Evolutionary conservation across 1,139 yeast genomes (phyloP).

Genomic region (Lodderomyces theae): DNA sequence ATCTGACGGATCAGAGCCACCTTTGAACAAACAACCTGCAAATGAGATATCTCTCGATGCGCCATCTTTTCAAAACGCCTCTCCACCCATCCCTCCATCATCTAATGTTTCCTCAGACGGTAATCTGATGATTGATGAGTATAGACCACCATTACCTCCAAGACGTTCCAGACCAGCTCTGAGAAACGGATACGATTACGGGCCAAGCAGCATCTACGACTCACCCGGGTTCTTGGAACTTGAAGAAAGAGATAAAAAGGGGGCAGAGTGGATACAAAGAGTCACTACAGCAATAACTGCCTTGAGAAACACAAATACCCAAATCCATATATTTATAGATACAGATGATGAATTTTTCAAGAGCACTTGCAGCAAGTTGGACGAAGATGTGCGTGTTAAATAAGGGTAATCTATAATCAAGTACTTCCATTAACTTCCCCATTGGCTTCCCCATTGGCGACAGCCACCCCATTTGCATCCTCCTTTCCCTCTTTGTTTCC

Average conservation of each 20-base stretch:
- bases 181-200: slow-evolving; percentile 7
- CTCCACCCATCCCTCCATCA: slow-evolving; percentile 17
- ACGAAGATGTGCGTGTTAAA: slow-evolving; percentile 7
- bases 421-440: background rate
- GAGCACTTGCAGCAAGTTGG: slow-evolving; percentile 13
- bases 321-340: slow-evolving; percentile 38
- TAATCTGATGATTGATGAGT: slow-evolving; percentile 11
- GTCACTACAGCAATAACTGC: slow-evolving; percentile 34
- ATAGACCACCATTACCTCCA: slow-evolving; percentile 15
- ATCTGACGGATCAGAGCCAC: no score
- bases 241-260: slow-evolving; percentile 44
- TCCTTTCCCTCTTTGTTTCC: slow-evolving; percentile 6
- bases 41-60: no score
- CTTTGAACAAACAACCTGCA: no score
- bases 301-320: slow-evolving; percentile 39
- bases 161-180: slow-evolving; percentile 8
- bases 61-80: no score
- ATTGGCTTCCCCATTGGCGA: background rate
- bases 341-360: slow-evolving; percentile 33
- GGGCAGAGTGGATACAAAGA: slow-evolving; percentile 50
- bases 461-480: slow-evolving; percentile 7
- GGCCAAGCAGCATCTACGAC: slow-evolving; percentile 13
- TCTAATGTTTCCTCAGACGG: slow-evolving; percentile 17
- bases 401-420: background rate
- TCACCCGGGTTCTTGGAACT: slow-evolving; percentile 21